Conservation (phyloP, 306 rosid species). For the Oxytropis ochrocephala region DNA sequence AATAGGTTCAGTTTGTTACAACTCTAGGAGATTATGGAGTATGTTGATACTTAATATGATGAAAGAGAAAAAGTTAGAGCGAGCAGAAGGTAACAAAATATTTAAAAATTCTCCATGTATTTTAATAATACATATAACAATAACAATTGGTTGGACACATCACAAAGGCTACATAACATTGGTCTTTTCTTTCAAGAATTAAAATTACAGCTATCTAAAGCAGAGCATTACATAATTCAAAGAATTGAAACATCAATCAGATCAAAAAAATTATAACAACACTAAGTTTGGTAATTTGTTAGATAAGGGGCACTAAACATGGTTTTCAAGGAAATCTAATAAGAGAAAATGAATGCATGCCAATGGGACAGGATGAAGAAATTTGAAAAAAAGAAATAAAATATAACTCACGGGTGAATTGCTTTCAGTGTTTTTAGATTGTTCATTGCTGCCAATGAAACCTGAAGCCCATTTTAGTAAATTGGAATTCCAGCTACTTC, state of each 20-base stretch:
- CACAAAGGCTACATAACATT: neutral
- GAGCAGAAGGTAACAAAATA: neutral
- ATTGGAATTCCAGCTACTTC: constrained; percentile 79
- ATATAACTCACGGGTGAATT: constrained; percentile 44
- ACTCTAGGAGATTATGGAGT: neutral
- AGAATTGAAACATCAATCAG: constrained; percentile 7
- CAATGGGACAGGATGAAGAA: constrained; percentile 11
- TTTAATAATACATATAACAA: neutral
- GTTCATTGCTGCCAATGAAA: constrained; percentile 63
- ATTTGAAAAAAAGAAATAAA: neutral
- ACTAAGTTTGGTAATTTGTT: neutral
- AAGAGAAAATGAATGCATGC: constrained; percentile 1
- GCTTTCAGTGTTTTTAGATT: constrained; percentile 49
- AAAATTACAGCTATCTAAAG: constrained; percentile 3
- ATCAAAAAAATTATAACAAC: neutral
- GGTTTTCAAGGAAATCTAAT: neutral
- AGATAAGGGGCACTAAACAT: neutral
- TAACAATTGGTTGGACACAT: neutral
- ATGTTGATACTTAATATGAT: neutral
- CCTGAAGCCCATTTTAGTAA: constrained; percentile 92
- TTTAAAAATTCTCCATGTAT: neutral
- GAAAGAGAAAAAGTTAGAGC: neutral
- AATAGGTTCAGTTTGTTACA: constrained; percentile 16
- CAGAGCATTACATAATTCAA: neutral
- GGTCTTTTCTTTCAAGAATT: constrained; percentile 13